Evolutionary conservation across 805 yeast species (phyloP).

Genomic region (Starmerella vitae): DNA sequence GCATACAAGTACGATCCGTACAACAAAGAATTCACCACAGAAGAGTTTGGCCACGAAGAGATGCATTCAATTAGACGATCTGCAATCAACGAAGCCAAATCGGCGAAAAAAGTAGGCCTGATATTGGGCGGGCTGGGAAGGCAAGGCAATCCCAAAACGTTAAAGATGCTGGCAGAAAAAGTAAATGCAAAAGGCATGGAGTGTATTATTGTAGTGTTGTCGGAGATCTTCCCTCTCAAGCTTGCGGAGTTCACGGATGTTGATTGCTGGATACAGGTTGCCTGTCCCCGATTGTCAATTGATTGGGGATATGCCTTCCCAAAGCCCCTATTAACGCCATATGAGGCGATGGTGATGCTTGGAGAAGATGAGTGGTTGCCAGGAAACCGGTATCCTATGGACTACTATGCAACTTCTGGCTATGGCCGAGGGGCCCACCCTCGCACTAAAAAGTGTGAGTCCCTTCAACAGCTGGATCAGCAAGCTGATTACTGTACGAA

Average conservation of each 20-base stretch:
- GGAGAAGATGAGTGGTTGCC: constrained; percentile 40
- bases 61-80: constrained; percentile 58
- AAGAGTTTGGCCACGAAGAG: constrained; percentile 75
- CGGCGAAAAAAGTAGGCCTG: constrained; percentile 59
- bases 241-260: constrained; percentile 82
- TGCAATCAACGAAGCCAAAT: constrained; percentile 53
- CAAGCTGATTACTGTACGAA: not conserved
- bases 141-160: constrained; percentile 77
- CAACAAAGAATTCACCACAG: constrained; percentile 77
- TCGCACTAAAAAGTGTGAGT: not conserved
- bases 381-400: constrained; percentile 73
- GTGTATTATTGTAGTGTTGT: constrained; percentile 68
- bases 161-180: constrained; percentile 47
- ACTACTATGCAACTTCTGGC: constrained; percentile 78
- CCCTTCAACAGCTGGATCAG: too few relatives aligned
- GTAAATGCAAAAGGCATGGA: constrained; percentile 44
- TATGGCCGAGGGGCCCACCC: constrained; percentile 82
- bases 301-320: constrained; percentile 98
- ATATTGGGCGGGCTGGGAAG: constrained; percentile 89
- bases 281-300: constrained; percentile 89
- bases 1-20: constrained; percentile 95
- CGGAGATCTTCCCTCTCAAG: constrained; percentile 89
- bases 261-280: constrained; percentile 93
- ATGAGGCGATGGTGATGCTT: constrained; percentile 86
- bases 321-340: constrained; percentile 85